phyloP scores from a whole-genome alignment of 345 rosid species.

The Pelargonium nanum region DNA sequence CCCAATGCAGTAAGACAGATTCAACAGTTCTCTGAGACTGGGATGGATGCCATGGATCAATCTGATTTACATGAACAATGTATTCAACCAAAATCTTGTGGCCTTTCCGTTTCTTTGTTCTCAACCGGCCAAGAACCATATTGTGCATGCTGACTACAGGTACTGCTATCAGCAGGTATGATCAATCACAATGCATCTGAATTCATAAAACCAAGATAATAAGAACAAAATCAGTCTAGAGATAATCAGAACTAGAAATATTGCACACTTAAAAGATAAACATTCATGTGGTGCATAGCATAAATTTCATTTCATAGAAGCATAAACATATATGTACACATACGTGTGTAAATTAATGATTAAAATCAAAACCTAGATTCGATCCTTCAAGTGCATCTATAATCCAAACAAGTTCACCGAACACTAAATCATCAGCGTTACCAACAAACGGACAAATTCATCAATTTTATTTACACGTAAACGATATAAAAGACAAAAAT shows the following conservation, averaged over 20 bases:
- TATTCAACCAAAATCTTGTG: slow-evolving; percentile 26
- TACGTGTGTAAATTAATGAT: no score
- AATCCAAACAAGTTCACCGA: background rate
- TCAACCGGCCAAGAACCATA: slow-evolving; percentile 56
- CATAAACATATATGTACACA: background rate
- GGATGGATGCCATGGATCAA: slow-evolving; percentile 76
- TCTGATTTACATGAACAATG: slow-evolving; percentile 39
- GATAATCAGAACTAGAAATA: background rate
- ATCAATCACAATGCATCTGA: no score
- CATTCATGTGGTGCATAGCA: no score
- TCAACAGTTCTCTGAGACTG: slow-evolving; percentile 34
- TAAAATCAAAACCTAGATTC: background rate
- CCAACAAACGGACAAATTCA: background rate
- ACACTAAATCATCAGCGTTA: background rate
- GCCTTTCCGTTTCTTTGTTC: slow-evolving; percentile 44
- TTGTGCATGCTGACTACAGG: background rate
- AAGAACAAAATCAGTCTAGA: background rate
- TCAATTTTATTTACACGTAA: background rate
- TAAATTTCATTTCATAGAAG: background rate
- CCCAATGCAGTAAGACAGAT: slow-evolving; percentile 71
- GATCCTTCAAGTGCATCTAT: background rate
- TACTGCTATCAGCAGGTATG: background rate
- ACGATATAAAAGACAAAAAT: background rate
- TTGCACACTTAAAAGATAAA: background rate
- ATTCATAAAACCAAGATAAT: background rate